A percentile compares a stretch with the other conserved stretches of the same genome.
phyloP scores from a whole-genome alignment of 495 filamentous ascomycete species.

The Collariella sp. region DNA sequence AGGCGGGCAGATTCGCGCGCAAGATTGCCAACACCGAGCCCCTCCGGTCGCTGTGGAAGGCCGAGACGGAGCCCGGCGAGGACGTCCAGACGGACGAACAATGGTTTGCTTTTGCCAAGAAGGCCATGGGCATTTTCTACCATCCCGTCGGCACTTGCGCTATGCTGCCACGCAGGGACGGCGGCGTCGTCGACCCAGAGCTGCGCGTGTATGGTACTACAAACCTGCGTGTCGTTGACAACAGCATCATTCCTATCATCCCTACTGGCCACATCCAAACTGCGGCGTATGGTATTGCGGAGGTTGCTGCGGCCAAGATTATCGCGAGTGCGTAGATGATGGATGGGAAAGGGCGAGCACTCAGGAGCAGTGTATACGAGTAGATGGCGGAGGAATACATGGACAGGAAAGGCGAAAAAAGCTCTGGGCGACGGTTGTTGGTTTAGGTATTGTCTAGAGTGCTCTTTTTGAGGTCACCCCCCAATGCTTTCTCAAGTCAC shows the following conservation, averaged over 20 bases:
- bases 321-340: background rate
- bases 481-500: no score
- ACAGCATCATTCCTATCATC: conserved; percentile 32
- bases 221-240: conserved; percentile 33
- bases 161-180: conserved; percentile 42
- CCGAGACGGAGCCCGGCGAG: conserved; percentile 25
- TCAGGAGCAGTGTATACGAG: no score
- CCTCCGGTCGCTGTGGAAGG: background rate
- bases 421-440: no score
- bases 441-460: no score
- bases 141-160: conserved; percentile 32
- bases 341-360: no score
- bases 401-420: no score
- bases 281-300: conserved; percentile 34
- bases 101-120: conserved; percentile 16
- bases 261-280: conserved; percentile 29
- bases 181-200: conserved; percentile 39
- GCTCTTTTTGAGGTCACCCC: no score
- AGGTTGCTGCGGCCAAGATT: conserved; percentile 9
- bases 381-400: no score
- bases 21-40: conserved; percentile 24
- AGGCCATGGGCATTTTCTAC: conserved; percentile 26
- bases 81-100: conserved; percentile 20
- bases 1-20: conserved; percentile 29
- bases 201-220: conserved; percentile 33